Conservation (phyloP, 768 basidiomycete genomes). For the Collybiopsis confluens region DNA sequence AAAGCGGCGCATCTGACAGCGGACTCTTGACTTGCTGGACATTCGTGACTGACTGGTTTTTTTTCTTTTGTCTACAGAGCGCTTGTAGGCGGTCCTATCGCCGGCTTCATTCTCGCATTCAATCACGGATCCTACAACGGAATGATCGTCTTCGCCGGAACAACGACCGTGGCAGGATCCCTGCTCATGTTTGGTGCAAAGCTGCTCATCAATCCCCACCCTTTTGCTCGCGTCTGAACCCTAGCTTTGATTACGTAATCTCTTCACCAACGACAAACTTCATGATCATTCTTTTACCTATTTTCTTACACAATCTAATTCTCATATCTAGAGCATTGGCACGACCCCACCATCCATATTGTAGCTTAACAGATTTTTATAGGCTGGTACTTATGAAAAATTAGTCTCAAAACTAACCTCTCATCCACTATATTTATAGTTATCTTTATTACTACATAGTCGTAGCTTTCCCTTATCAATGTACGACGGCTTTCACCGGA, state of each 20-base stretch:
- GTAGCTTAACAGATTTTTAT: no score
- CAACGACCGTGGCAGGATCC: conserved; percentile 56
- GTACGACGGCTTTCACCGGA: no score
- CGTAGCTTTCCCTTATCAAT: no score
- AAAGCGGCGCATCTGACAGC: no score
- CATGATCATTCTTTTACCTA: no score
- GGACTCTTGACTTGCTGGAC: conserved; percentile 46
- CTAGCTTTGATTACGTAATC: not conserved
- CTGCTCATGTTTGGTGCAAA: conserved; percentile 49
- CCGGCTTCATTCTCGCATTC: conserved; percentile 49
- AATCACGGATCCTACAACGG: conserved; percentile 42
- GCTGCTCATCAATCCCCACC: conserved; percentile 36
- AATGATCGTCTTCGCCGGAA: conserved; percentile 58
- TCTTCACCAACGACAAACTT: not conserved
- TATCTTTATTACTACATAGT: no score
- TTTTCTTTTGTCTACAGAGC: conserved; percentile 33
- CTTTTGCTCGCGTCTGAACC: conserved; percentile 41
- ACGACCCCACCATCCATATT: no score
- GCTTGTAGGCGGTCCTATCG: conserved; percentile 59
- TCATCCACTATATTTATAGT: no score
- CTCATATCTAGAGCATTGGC: no score
- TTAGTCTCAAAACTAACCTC: no score
- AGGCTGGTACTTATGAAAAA: no score
- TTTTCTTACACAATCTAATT: no score
- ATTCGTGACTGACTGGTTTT: not conserved